A percentile compares a stretch with the other conserved stretches of the same genome.
These are phyloP conservation scores for Ustilago tritici DNA, from an alignment of 1,284 basidiomycete species.

Conservation along the genomic window DNA sequence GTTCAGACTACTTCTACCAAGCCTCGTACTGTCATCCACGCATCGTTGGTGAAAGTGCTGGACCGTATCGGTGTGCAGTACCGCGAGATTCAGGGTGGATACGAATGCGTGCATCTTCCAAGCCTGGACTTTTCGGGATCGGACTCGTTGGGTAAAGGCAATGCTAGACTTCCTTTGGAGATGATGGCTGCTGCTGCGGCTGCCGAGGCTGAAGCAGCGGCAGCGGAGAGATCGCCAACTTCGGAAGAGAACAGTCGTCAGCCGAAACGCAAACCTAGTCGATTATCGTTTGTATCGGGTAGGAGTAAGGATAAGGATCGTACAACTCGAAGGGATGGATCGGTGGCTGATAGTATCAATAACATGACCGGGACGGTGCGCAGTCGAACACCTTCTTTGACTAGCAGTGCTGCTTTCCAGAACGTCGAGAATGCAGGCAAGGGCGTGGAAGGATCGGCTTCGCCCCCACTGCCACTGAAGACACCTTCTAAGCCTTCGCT, in stretches of 20 bases:
- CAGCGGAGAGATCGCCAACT: conserved; percentile 18
- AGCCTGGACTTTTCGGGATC: conserved; percentile 78
- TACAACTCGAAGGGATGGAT: conserved; percentile 21
- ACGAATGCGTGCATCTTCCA: conserved; percentile 94
- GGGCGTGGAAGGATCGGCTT: conserved; percentile 9
- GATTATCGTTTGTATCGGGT: conserved; percentile 55
- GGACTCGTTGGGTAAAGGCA: conserved; percentile 54
- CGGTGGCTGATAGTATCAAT: conserved; percentile 31
- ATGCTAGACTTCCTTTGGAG: conserved; percentile 55
- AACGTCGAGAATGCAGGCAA: conserved; percentile 8
- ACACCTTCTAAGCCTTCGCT: conserved; percentile 43
- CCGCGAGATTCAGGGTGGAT: conserved; percentile 88
- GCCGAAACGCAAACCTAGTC: conserved; percentile 55
- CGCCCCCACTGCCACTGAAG: conserved; percentile 28
- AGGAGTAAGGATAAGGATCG: conserved; percentile 47
- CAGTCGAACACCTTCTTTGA: conserved; percentile 32
- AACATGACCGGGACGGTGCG: conserved; percentile 19
- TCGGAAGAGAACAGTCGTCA: conserved; percentile 25
- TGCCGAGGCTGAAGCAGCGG: conserved; percentile 24
- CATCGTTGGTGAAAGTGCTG: conserved; percentile 86
- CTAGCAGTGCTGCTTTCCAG: conserved; percentile 23
- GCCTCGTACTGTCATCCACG: conserved; percentile 81
- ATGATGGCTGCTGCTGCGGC: conserved; percentile 31
- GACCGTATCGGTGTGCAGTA: conserved; percentile 95
- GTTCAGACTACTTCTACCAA: conserved; percentile 96